phyloP scores from a whole-genome alignment of 495 filamentous ascomycete genomes.

The Lophiostoma macrostomum region DNA sequence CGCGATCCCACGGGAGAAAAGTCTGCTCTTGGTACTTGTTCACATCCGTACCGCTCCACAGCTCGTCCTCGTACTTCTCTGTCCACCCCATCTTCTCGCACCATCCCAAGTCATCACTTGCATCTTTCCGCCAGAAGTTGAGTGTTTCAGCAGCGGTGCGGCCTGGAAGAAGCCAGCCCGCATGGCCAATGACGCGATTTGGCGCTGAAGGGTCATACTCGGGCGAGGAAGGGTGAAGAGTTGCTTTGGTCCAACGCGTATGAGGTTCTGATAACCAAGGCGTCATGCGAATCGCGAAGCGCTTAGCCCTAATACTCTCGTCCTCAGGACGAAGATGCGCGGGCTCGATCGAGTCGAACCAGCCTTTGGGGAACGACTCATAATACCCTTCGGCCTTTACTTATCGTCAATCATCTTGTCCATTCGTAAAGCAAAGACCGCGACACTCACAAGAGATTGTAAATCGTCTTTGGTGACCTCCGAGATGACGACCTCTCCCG shows the following conservation, averaged over 20 bases:
- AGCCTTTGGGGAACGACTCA: conserved; percentile 3
- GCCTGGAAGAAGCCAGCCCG: conserved; percentile 21
- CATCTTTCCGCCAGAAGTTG: conserved; percentile 24
- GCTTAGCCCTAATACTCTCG: not conserved
- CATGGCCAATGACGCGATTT: conserved; percentile 24
- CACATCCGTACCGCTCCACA: conserved; percentile 19
- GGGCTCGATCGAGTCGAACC: conserved; percentile 16
- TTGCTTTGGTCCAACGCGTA: conserved; percentile 15
- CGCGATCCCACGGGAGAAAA: conserved; percentile 11
- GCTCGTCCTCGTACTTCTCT: conserved; percentile 12
- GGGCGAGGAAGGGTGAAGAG: conserved; percentile 1
- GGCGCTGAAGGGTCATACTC: conserved; percentile 9
- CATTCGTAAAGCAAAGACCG: not conserved
- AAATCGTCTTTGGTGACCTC: conserved; percentile 20
- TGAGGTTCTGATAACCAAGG: conserved; percentile 22
- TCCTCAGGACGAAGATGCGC: conserved; percentile 5
- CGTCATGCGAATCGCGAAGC: conserved; percentile 20
- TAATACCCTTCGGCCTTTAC: conserved; percentile 20
- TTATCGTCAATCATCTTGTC: not conserved
- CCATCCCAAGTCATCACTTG: conserved; percentile 13
- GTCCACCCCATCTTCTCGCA: conserved; percentile 19
- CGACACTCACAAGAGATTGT: conserved; percentile 8
- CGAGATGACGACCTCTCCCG: conserved; percentile 24
- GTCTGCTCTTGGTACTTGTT: not conserved
- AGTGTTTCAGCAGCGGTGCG: conserved; percentile 6